Evolutionary conservation across 2,329 filamentous ascomycete species (phyloP).

Genomic region (Cercospora zeina): DNA sequence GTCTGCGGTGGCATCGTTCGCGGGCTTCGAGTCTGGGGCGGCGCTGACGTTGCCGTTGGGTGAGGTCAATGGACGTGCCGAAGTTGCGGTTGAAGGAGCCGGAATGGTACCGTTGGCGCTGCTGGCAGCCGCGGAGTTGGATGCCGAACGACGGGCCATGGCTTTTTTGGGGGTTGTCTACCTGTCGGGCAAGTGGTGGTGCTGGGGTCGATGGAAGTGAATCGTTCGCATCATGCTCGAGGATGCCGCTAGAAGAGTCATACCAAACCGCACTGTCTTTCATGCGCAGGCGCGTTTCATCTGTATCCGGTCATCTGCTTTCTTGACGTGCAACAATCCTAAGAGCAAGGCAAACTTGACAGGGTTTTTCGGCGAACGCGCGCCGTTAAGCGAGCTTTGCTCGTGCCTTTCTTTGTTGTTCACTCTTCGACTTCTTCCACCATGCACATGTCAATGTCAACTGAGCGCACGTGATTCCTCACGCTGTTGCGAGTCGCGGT

Average conservation of each 20-base stretch:
- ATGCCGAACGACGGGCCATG: constrained; percentile 34
- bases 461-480: neutral
- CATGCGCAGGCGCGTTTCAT: constrained; percentile 16
- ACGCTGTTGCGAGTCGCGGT: neutral
- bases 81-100: constrained; percentile 10
- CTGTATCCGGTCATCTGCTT: constrained; percentile 20
- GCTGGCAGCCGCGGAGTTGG: constrained; percentile 28
- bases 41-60: neutral
- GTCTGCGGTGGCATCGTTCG: constrained; percentile 10
- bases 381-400: constrained; percentile 5
- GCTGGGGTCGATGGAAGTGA: neutral
- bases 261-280: constrained; percentile 6
- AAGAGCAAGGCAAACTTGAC: constrained; percentile 10
- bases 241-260: neutral
- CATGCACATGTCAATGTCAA: neutral
- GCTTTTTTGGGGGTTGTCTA: neutral
- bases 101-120: constrained; percentile 20
- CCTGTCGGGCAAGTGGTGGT: neutral
- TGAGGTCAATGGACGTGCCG: neutral
- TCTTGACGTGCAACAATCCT: constrained; percentile 16
- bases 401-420: neutral
- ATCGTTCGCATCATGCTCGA: constrained; percentile 8
- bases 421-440: neutral
- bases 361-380: neutral
- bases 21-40: neutral